Conservation (phyloP, 2,329 filamentous ascomycete genomes). For the Phialemoniopsis sp. region DNA sequence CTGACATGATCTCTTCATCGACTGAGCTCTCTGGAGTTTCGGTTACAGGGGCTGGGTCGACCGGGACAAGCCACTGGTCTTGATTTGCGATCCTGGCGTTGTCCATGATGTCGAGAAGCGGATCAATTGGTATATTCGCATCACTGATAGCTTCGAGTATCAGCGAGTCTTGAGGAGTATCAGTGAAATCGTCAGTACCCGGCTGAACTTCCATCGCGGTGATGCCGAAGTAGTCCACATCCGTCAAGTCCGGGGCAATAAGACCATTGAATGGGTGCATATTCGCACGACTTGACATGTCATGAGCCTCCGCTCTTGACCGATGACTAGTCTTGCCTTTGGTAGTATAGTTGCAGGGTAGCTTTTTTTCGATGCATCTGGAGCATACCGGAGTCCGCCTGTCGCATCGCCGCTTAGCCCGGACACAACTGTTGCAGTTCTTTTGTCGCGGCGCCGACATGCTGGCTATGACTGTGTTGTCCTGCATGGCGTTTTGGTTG, state of each 20-base stretch:
- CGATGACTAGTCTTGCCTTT: slow-evolving; percentile 5
- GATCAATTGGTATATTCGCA: no score
- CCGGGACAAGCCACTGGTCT: neutral
- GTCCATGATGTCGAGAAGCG: no score
- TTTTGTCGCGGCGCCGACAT: slow-evolving; percentile 17
- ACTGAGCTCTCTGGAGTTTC: slow-evolving; percentile 8
- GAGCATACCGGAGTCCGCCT: slow-evolving; percentile 29
- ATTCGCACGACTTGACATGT: no score
- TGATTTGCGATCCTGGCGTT: no score
- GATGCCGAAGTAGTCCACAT: neutral
- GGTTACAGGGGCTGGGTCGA: neutral
- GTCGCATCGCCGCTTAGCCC: slow-evolving; percentile 33
- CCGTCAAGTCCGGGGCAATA: no score
- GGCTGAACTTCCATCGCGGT: neutral
- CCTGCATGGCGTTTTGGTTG: neutral
- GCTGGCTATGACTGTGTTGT: neutral
- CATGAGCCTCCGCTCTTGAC: no score
- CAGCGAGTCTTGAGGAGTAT: no score
- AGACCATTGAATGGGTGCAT: no score
- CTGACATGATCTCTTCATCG: slow-evolving; percentile 6
- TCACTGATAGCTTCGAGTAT: no score
- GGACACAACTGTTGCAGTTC: slow-evolving; percentile 31
- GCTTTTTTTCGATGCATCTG: slow-evolving; percentile 28
- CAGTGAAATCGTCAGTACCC: neutral
- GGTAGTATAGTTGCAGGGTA: slow-evolving; percentile 21